phyloP scores from a whole-genome alignment of 2,329 filamentous ascomycete species.

The Apiospora malaysiana region DNA sequence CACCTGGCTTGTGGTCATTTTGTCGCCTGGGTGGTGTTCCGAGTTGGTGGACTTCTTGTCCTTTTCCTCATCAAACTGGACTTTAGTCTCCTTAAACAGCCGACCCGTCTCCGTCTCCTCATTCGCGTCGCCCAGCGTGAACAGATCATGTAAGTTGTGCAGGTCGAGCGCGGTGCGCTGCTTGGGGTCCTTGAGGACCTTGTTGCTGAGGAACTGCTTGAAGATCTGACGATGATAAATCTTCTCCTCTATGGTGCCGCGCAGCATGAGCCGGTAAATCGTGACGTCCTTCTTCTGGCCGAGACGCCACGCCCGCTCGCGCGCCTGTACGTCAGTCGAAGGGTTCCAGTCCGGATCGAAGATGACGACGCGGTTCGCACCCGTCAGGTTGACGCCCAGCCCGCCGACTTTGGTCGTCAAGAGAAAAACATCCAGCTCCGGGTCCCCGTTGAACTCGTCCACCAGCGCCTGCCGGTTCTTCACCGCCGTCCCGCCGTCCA shows the following conservation, averaged over 20 bases:
- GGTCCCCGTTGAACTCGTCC: constrained; percentile 87
- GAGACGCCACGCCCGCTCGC: constrained; percentile 93
- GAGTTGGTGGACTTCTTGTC: constrained; percentile 36
- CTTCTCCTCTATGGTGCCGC: constrained; percentile 98
- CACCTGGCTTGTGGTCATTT: constrained; percentile 20
- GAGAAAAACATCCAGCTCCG: constrained; percentile 83
- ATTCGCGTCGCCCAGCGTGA: constrained; percentile 73
- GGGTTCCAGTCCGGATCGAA: constrained; percentile 99
- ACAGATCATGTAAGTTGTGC: constrained; percentile 89
- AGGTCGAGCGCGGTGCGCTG: constrained; percentile 91
- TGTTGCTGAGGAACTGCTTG: constrained; percentile 97
- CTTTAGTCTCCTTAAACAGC: constrained; percentile 87
- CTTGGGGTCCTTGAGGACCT: constrained; percentile 92
- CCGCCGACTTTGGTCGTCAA: constrained; percentile 96
- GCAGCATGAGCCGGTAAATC: constrained; percentile 97
- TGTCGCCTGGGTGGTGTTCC: constrained; percentile 2
- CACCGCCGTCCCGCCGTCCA: constrained; percentile 93
- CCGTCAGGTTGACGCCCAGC: constrained; percentile 91
- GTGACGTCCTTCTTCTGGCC: constrained; percentile 95
- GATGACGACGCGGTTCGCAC: constrained; percentile 94
- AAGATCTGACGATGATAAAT: constrained; percentile 99
- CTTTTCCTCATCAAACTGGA: constrained; percentile 57
- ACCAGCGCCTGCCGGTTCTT: constrained; percentile 88
- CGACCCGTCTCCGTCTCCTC: constrained; percentile 82
- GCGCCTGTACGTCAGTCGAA: constrained; percentile 92